Evolutionary conservation across 2,329 filamentous ascomycete genomes (phyloP), one percentile per base, ranked within the genome.

Genomic region (Cladosporium sp.): DNA sequence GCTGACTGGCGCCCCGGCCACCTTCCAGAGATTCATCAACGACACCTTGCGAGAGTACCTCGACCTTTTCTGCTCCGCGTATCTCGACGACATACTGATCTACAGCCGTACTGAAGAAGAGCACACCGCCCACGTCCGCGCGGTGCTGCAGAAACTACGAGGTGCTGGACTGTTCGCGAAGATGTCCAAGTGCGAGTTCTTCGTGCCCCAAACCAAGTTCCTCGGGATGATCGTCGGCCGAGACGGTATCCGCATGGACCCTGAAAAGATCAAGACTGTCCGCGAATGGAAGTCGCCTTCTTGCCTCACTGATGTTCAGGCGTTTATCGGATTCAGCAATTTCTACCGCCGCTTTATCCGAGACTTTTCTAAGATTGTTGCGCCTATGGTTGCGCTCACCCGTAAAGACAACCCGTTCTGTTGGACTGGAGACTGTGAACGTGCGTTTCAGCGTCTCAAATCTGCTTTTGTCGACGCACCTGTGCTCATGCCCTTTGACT

Each of bases 81-180:
- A 64, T 36, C 41, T 64, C 1, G 53, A 64, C 39, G 51, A 64
- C 40, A 51, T 64, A 3, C 39, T 64, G 7, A 58, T 64, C 43
- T 63, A 56, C 42, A 30, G 27, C 27, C 27, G 27, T 30, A 30
- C 27, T 12, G 27, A 30, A 30, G 7, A 30, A 30, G 27, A 30
- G 27, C 27, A 30, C 27, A 30, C 27, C 27, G 27, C 27, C 27
- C 27, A 30, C 27, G 27, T 30, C 27, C 27, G 27, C 27, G 27
- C 27, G 27, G 27, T 30, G 27, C 27, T 30, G 12, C 27, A 30
- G 27, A 30, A 30, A 30, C 27, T 30, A 30, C 27, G 27, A 30
- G 27, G 12, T 30, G 27, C 27, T 30, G 27, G 27, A 30, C 27
- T 30, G 27, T 30, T 30, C 27, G 27, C 27, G 27, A 30, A 30